phyloP scores from a whole-genome alignment of 2,329 filamentous ascomycete genomes.

The Epichloe festucae region DNA sequence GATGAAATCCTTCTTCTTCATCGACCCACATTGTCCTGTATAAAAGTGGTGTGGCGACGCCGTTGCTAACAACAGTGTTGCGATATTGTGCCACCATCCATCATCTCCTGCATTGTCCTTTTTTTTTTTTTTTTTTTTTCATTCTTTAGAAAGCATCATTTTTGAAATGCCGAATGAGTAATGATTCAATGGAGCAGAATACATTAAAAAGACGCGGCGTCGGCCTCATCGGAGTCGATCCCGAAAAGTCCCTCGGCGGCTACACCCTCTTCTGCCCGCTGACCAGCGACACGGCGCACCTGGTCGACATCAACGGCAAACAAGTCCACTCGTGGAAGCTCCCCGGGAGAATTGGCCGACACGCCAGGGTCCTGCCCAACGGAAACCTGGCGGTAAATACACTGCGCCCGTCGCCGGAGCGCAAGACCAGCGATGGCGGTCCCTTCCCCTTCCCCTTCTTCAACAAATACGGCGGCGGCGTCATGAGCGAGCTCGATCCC shows the following conservation, averaged over 20 bases:
- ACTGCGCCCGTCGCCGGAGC: conserved; percentile 7
- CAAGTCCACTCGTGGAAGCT: conserved; percentile 18
- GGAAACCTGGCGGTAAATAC: conserved; percentile 20
- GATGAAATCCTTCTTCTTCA: background rate
- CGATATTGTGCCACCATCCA: background rate
- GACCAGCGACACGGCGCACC: conserved; percentile 13
- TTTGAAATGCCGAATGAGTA: background rate
- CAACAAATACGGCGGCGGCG: conserved; percentile 17
- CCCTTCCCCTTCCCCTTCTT: conserved; percentile 18
- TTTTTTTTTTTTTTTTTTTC: too few species aligned
- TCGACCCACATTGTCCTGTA: background rate
- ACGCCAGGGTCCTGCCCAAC: conserved; percentile 15
- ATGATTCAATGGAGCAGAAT: conserved; percentile 16
- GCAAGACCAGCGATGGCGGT: conserved; percentile 10
- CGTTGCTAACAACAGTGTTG: background rate
- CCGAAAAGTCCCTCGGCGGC: conserved; percentile 13
- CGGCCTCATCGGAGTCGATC: conserved; percentile 17
- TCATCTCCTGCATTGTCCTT: background rate
- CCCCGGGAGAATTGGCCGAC: conserved; percentile 15
- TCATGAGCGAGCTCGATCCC: conserved; percentile 17
- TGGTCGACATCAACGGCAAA: conserved; percentile 16
- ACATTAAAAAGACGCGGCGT: conserved; percentile 16
- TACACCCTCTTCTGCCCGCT: conserved; percentile 19
- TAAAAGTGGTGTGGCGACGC: background rate
- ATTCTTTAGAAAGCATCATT: too few species aligned